phyloP scores from a whole-genome alignment of 78 protist species.

The Dictyostelium purpureum region DNA sequence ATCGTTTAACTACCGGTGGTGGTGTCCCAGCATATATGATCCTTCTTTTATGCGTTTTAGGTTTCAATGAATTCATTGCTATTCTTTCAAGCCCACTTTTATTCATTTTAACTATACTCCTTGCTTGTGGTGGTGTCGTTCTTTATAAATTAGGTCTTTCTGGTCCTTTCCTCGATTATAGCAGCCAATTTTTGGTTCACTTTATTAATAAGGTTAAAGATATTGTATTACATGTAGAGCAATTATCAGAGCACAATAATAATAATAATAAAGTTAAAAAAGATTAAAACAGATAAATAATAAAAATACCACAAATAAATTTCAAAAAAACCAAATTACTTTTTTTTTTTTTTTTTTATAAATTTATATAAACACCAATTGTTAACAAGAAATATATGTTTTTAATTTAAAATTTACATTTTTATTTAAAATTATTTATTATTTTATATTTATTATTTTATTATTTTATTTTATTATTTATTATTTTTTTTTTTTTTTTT shows the following conservation, averaged over 20 bases:
- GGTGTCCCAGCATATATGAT: slow-evolving; percentile 66
- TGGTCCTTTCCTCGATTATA: slow-evolving; percentile 59
- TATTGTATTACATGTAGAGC: slow-evolving; percentile 47
- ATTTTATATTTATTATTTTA: not conserved
- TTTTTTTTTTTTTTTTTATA: too few relatives aligned
- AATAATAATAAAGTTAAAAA: not conserved
- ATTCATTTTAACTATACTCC: slow-evolving; percentile 42
- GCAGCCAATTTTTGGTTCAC: slow-evolving; percentile 28
- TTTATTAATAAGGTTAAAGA: slow-evolving; percentile 48
- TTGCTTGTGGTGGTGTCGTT: slow-evolving; percentile 57
- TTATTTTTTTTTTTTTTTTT: not conserved
- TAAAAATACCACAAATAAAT: too few relatives aligned
- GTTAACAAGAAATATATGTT: too few relatives aligned
- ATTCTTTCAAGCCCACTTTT: slow-evolving; percentile 62
- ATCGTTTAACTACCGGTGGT: not conserved
- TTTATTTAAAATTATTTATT: not conserved
- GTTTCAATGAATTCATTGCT: slow-evolving; percentile 81
- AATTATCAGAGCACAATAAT: slow-evolving; percentile 9
- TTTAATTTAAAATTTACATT: not conserved
- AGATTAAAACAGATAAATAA: too few relatives aligned
- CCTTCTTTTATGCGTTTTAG: slow-evolving; percentile 65
- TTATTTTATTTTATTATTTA: not conserved
- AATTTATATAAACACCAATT: too few relatives aligned
- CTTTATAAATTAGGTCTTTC: slow-evolving; percentile 35
- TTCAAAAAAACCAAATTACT: too few relatives aligned